A percentile compares a stretch with the other conserved stretches of the same genome.
Conservation (phyloP, 2,329 filamentous ascomycete genomes). For the Clarireedia sp. region DNA sequence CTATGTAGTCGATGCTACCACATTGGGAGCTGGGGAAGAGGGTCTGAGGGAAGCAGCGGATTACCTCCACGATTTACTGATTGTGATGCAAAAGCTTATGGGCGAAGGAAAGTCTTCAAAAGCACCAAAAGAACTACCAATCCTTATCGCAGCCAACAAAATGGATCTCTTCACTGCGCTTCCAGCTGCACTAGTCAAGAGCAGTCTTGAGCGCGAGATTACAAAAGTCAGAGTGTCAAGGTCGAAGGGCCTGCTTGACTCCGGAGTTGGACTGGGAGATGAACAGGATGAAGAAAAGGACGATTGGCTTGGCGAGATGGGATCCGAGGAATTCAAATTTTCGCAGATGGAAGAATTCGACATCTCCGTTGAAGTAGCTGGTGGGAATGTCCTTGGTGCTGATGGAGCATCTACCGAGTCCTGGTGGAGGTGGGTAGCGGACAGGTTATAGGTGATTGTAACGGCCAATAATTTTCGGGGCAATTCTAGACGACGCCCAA, state of each 20-base stretch:
- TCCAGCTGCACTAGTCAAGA: conserved; percentile 67
- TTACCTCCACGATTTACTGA: conserved; percentile 85
- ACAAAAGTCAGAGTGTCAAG: conserved; percentile 67
- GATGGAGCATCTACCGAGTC: conserved; percentile 64
- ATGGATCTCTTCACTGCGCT: conserved; percentile 90
- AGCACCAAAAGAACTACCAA: conserved; percentile 52
- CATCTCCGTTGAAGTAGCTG: conserved; percentile 66
- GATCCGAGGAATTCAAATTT: conserved; percentile 71
- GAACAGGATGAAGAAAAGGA: conserved; percentile 63
- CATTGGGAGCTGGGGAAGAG: conserved; percentile 47
- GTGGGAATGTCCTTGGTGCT: conserved; percentile 58
- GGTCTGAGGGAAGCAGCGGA: conserved; percentile 64
- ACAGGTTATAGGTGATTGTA: conserved; percentile 48
- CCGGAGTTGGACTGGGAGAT: conserved; percentile 57
- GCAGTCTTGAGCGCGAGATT: conserved; percentile 72
- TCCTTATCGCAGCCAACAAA: conserved; percentile 91
- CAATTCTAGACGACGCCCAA: not conserved
- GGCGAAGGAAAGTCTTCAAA: conserved; percentile 47
- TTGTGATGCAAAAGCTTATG: conserved; percentile 69
- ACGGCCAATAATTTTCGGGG: not conserved
- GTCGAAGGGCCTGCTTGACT: conserved; percentile 75
- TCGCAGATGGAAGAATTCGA: conserved; percentile 76
- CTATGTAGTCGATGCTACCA: conserved; percentile 81
- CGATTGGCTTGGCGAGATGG: conserved; percentile 75
- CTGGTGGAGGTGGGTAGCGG: conserved; percentile 89